Evolutionary conservation across 331 rosid genomes (phyloP), one percentile per base, ranked within the genome.

Genomic region (Prunus yedoensis): DNA sequence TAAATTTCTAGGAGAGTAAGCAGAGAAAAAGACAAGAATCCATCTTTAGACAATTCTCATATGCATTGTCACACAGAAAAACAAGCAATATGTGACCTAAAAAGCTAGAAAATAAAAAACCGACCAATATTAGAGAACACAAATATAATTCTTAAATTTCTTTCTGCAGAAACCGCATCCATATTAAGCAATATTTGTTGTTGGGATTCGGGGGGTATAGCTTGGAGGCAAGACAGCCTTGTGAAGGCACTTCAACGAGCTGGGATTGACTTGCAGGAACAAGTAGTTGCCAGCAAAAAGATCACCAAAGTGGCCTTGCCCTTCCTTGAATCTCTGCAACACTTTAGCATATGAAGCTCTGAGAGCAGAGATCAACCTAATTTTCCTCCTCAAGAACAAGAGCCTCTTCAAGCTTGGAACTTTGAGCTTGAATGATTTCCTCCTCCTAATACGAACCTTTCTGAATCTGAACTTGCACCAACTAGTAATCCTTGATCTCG

Each of bases 261-360:
- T 13, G n/a, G 98, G 99, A 77, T 62, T 85, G 45, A 94, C 79
- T 59, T 94, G 99, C 81, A 89, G 51, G 85, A 94, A 90, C 86
- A 94, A 35, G 75, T 94, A 94, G 75, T 94, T 94, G 28, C 99
- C 99, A 70, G 96, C 96, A 76, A 94, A 94, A n/a, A 94, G 89
- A 41, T 94, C 99, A 3, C 96, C 96, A 51, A 94, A 83, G 78
- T 92, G 88, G 56, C 76, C 87, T 23, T 90, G 92, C 1, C 91
- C 86, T 6, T 92, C 96, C 74, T 83, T 90, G 3, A 94, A 84
- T 45, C 97, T 86, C 75, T 80, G 85, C 81, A 84, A 14, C 3
- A 88, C 83, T 68, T 80, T 88, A 20, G 84, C 64, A 72, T 67
- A 83, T 2, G 93, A 86, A 23, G 73, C 50, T 78, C 85, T 88